Base-by-base conservation (phyloP, 345 rosid genomes). In the Pistacia integerrima region DNA sequence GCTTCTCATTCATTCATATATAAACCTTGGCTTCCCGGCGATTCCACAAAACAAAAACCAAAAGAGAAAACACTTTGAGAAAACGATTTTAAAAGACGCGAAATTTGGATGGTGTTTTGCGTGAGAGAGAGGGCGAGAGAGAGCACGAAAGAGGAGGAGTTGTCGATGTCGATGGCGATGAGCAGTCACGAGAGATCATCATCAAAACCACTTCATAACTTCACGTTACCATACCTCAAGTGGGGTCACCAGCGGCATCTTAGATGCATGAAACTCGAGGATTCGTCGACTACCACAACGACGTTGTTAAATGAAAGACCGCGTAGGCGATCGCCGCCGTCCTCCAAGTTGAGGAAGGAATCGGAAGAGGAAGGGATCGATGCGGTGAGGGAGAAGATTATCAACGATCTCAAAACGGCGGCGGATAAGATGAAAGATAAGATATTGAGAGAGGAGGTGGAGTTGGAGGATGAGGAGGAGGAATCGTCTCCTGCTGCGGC, bases 351-450 rank as follows among this genome's bases (percentile, higher is more conserved):
- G 25, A 49, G 44, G 3, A 64, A 65, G 71, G 48, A 33, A 46
- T 38, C 70, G 9, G 72, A 75, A 67, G 60, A 54, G 38, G 79
- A 72, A 78, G 94, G 94, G 81, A 89, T 92, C 82, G 83, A 80
- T 8, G 90, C 80, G 55, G 87, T 84, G 52, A 80, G 88, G 77
- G 92, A 84, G 82, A 85, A 87, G 88, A 76, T 87, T 75, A 78
- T 87, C 81, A 78, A 75, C 73, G 90, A 87, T 82, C 90, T 86
- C 77, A 88, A 83, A 78, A 77, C 82, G 61, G 89, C 78, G 76
- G 86, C 87, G 55, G 84, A 80, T 60, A 82, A 78, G 84, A 86
- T 86, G 79, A 84, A 84, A 49, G 87, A 83, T 67, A 77, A 81
- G 13, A 80, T 81, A 75, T 79, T 85, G 36, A 74, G 80, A 48